These are phyloP conservation scores for Podaxis rugospora DNA, from an alignment of 768 basidiomycete genomes.

Conservation along the genomic window DNA sequence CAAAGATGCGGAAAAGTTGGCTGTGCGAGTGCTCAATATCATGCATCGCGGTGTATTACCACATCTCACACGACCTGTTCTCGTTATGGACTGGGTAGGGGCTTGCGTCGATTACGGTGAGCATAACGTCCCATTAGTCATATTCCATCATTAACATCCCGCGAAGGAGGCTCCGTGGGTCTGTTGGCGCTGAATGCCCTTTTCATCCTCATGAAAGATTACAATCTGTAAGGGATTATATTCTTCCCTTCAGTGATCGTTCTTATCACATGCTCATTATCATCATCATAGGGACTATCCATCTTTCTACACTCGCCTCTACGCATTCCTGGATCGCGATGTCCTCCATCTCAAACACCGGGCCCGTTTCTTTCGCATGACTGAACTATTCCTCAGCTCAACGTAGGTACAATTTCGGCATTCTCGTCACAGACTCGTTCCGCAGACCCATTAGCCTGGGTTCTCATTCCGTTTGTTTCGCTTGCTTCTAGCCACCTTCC, in stretches of 20 bases:
- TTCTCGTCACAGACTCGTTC: not conserved
- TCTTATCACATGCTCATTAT: conserved; percentile 7
- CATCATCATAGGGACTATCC: conserved; percentile 81
- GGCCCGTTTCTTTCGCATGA: conserved; percentile 90
- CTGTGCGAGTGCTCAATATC: conserved; percentile 62
- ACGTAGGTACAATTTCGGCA: conserved; percentile 50
- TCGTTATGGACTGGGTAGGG: conserved; percentile 92
- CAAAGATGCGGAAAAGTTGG: conserved; percentile 32
- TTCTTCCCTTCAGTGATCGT: not conserved
- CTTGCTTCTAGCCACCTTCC: conserved; percentile 63
- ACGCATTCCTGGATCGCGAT: conserved; percentile 82
- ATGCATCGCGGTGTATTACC: conserved; percentile 85
- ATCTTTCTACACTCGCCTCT: conserved; percentile 89
- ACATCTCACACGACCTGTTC: conserved; percentile 68
- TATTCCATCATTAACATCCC: not conserved
- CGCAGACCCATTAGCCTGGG: not conserved
- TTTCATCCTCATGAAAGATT: conserved; percentile 86
- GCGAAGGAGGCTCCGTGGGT: conserved; percentile 74
- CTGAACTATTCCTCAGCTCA: conserved; percentile 87
- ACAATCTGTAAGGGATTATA: conserved; percentile 64
- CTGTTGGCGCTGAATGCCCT: conserved; percentile 88
- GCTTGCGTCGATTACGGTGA: conserved; percentile 78
- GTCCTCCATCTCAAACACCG: conserved; percentile 90
- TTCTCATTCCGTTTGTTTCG: not conserved
- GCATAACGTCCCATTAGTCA: conserved; percentile 17